phyloP scores from a whole-genome alignment of 495 filamentous ascomycete genomes.

The Lasiosphaeria miniovina region DNA sequence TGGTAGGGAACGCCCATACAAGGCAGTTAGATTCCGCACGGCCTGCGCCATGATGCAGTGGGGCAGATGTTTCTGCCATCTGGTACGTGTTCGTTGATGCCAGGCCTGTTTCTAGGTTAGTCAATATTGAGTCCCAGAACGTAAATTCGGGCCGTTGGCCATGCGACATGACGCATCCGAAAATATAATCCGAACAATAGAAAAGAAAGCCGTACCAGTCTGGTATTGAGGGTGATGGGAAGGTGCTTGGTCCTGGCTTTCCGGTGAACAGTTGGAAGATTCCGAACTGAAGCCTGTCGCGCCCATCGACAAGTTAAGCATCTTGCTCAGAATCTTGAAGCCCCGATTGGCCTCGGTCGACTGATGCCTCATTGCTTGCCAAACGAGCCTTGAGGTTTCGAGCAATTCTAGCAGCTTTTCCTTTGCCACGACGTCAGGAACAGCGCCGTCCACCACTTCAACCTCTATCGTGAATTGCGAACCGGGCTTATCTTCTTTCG shows the following conservation, averaged over 20 bases:
- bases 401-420: conserved; percentile 26
- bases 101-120: too few species aligned
- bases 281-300: conserved; percentile 18
- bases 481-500: conserved; percentile 16
- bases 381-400: conserved; percentile 24
- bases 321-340: conserved; percentile 28
- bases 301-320: conserved; percentile 27
- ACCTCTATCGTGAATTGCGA: neutral
- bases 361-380: conserved; percentile 18
- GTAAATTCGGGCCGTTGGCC: too few species aligned
- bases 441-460: neutral
- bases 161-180: too few species aligned
- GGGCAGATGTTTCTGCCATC: too few species aligned
- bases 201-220: too few species aligned
- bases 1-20: too few species aligned
- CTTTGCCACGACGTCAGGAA: conserved; percentile 18
- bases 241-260: neutral
- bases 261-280: conserved; percentile 6
- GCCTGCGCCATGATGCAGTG: too few species aligned
- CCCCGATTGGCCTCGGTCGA: conserved; percentile 26
- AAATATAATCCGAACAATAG: too few species aligned
- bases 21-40: too few species aligned
- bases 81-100: too few species aligned
- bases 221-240: neutral
- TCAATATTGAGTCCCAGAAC: too few species aligned